These are phyloP conservation scores for Auriscalpium vulgare DNA, from an alignment of 768 basidiomycete genomes.

Conservation along the genomic window DNA sequence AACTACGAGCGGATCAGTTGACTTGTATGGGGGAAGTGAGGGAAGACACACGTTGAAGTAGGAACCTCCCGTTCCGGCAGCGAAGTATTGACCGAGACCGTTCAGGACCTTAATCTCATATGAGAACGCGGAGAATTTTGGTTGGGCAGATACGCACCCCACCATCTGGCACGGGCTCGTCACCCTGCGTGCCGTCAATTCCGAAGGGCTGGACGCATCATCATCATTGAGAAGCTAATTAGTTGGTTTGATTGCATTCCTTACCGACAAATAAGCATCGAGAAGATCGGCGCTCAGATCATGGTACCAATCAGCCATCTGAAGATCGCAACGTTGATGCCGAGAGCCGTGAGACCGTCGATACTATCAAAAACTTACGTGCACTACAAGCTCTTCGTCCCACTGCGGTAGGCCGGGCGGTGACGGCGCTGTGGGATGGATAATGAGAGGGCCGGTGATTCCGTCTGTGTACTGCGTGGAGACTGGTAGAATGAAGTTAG, in stretches of 20 bases:
- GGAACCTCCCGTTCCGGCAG: slow-evolving; percentile 19
- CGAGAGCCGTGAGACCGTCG: neutral
- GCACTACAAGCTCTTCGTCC: slow-evolving; percentile 30
- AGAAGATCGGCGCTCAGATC: slow-evolving; percentile 19
- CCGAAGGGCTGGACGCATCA: slow-evolving; percentile 18
- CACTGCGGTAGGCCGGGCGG: slow-evolving; percentile 26
- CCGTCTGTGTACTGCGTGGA: slow-evolving; percentile 40
- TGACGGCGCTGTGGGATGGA: slow-evolving; percentile 32
- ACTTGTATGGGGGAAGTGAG: neutral
- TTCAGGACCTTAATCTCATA: slow-evolving; percentile 20
- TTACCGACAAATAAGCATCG: slow-evolving; percentile 17
- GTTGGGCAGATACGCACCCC: slow-evolving; percentile 15
- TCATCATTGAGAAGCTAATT: neutral
- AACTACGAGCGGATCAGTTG: slow-evolving; percentile 21
- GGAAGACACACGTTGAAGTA: slow-evolving; percentile 20
- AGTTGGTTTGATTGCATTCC: too few species aligned
- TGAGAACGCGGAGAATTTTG: too few species aligned
- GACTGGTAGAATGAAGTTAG: slow-evolving; percentile 2
- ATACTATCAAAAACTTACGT: neutral
- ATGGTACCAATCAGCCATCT: slow-evolving; percentile 30
- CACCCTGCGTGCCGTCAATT: slow-evolving; percentile 23
- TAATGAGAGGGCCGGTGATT: slow-evolving; percentile 38
- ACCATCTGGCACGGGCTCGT: slow-evolving; percentile 28
- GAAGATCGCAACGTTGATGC: slow-evolving; percentile 15
- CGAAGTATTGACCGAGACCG: slow-evolving; percentile 25